Evolutionary conservation across 2,329 filamentous ascomycete species (phyloP), one percentile per base, ranked within the genome.

Genomic region (Pseudogymnoascus sp.): DNA sequence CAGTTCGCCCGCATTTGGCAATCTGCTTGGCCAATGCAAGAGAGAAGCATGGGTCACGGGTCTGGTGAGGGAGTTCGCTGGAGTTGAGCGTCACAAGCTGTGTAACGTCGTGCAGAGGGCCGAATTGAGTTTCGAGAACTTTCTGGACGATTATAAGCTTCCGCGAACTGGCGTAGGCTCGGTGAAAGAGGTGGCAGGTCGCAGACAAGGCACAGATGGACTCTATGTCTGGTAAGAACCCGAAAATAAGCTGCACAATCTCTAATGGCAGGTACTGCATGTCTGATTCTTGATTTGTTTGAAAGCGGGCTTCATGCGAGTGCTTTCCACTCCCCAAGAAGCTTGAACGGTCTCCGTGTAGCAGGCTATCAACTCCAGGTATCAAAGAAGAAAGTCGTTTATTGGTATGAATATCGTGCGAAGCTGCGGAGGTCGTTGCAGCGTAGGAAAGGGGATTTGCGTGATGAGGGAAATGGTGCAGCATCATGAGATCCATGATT

Each of bases 1-100:
- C 72, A 59, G 70, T 65, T 64, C 66, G 69, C 8, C 70, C 72
- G 36, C 70, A 72, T 42, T 64, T 46, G 7, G 70, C 65, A 70
- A 73, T 73, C 63, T 71, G 63, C 31, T 40, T 63, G 12, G 38
- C 40, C 28, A 63, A 44, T 1, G 62, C 56, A 16, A 63, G 23
- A 6, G 62, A 63, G 38, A 63, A 61, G 18, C 12, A 16, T n/a
- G 62, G 62, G 4, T 63, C 38, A 38, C 62, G 62, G 12, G 6
- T 25, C 12, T 28, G 25, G 4, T 44, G 60, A 16, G 60, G 42
- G 1, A 28, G 23, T 34, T 56, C 28, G 21, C 63, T 63, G 6
- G 23, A 37, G n/a, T 64, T 64, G 31, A 28, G 40, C 18, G 42
- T 63, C 18, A 63, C 63, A 34, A 64, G 61, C 23, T 64, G 61